Base-by-base conservation (phyloP, 768 basidiomycete genomes). In the Fomitopsis serialis region DNA sequence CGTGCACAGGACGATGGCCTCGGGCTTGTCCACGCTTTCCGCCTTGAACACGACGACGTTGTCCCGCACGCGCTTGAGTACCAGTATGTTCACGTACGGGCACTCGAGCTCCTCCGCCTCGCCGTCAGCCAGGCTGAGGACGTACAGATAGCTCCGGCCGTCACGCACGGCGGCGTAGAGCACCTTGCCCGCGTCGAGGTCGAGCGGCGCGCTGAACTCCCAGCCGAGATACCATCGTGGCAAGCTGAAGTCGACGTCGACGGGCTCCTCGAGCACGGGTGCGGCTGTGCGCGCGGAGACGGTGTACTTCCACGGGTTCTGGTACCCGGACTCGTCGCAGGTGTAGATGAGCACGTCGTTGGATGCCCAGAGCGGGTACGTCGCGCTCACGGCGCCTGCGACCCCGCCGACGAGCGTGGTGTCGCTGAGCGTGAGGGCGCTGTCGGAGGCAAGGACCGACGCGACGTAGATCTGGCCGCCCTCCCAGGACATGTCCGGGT, bases 401-500 rank as follows among this genome's bases (percentile, higher is more conserved):
- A 78, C 70, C 17, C 85, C 84, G 0, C 82, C 82, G 13, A 89
- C 73, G 25, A 68, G 71, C 17, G 59, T 69, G 13, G 61, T 52
- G 55, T 78, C 74, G 50, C 63, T 53, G 27, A 81, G 45, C 22
- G 65, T 53, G 43, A 79, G 43, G 11, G 52, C 47, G 9, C 13
- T 22, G 17, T 45, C 54, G 34, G 65, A 57, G 12, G 70, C 45
- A 3, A 53, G 40, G 32, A 84, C 70, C n/a, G 78, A 69, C 0
- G 78, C 85, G 32, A 83, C 60, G 62, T 75, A 71, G 54, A 89
- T 71, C 58, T 78, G 68, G 1, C 76, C 71, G 2, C 82, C 84
- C 59, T 86, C 80, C 85, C 86, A 91, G 13, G 87, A 80, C 83
- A 85, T 83, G 55, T 83, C 76, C 0, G 84, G 84, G 48, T 85